Base-by-base conservation (phyloP, 176 grass and related monocot genomes). In the Rhipidocladum racemiflorum region DNA sequence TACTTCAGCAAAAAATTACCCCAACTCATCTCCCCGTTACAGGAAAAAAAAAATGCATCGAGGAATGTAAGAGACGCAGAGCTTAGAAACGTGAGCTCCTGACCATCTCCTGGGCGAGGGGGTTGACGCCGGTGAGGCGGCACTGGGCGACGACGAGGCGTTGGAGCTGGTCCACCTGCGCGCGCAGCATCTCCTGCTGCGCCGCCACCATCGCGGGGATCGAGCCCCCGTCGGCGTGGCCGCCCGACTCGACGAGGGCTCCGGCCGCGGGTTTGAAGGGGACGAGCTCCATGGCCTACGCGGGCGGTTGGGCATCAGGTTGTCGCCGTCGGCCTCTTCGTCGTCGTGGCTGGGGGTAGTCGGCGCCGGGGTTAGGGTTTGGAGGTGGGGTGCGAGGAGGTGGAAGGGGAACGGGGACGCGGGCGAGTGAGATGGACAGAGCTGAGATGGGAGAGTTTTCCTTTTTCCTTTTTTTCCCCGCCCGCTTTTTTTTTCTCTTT, bases 101-200 rank as follows among this genome's bases (percentile, higher is more conserved):
- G n/a, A 94, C 95, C 96, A 98, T 98, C 80, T 98, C 96, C 79
- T 98, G 96, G 11, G 96, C 84, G 39, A 95, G 92, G 49, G 96
- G 96, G 51, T 99, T 95, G 70, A 95, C 92, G 38, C 96, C 92
- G 6, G 92, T 99, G 76, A 95, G 88, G 46, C 74, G 85, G 85
- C 96, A 99, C 90, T 99, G 96, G 11, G 84, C 64, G 39, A 87
- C 83, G 66, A 99, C 96, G 23, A 99, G 87, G 21, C 85, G 78
- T 50, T 93, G 85, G 21, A 99, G 87, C 67, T 93, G 89, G 38
- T 91, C 87, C 79, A 88, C 87, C 92, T 99, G 96, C 57, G 54
- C 68, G 89, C 90, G 91, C 60, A 95, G 89, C 57, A 86, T 65
- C 21, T 85, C 54, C 85, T 84, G 85, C 88, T 95, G 89, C 62